Evolutionary conservation across 169 alveolate species (phyloP), one percentile per base, ranked within the genome.

Genomic region (Cryptosporidium sp.): DNA sequence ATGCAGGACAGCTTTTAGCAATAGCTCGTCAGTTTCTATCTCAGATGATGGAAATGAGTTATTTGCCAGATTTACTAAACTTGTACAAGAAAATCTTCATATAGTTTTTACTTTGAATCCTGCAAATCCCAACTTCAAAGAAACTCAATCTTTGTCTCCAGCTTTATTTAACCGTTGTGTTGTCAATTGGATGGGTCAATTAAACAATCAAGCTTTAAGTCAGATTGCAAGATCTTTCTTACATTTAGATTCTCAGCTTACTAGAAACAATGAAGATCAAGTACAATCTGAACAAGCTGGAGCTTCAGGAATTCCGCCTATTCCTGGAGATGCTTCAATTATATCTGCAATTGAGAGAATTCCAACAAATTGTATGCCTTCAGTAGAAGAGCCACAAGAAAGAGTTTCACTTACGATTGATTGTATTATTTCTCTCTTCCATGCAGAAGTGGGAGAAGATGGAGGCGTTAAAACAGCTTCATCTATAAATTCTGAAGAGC

Each of bases 81-180:
- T 96, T 48, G 99, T 98, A 9, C 98, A 97, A 93, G 93, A 98
- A 68, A 97, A 98, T 87, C 91, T 98, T 41, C 99, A 98, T 91
- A 99, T 98, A 29, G 99, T 98, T 58, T 98, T 98, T 92, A 98
- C 99, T n/a, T 97, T 98, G 99, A 98, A 98, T 92, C 99, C 99
- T 0, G 97, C 98, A 21, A 97, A 97, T 70, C 99, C 99, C 0
- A 99, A 97, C 91, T 98, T 98, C 95, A 92, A 97, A 71, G 97
- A 97, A 84, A 96, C 99, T 67, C 97, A 98, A 39, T 98, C 99
- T 26, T 94, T 98, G 31, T 97, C 99, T 0, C 99, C 99, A 10
- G 99, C 99, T 18, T 91, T 97, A 71, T 98, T 97, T 93, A 98
- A 98, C 91, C 95, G 99, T 71, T 98, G 99, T 87, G 99, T 98